Evolutionary conservation across 1,284 basidiomycete genomes (phyloP).

Genomic region (Sphaerobolus stellatus): DNA sequence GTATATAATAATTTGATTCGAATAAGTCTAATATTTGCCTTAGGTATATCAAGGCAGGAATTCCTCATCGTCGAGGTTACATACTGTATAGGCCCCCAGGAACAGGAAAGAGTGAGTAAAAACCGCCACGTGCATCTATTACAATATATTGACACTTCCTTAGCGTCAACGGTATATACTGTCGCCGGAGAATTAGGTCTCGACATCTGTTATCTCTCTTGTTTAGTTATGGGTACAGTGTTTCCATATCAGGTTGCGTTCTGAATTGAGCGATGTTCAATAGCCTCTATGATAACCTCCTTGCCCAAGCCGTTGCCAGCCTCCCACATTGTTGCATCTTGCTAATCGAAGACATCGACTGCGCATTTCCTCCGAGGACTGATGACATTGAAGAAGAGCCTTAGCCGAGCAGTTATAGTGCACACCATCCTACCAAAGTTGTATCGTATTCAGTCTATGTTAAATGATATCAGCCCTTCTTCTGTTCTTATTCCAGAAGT

Average conservation of each 20-base stretch:
- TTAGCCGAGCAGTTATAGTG: no score
- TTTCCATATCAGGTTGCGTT: no score
- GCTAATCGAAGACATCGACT: conserved; percentile 57
- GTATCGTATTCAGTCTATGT: no score
- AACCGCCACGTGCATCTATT: neutral
- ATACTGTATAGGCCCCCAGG: conserved; percentile 55
- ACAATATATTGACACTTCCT: conserved; percentile 9
- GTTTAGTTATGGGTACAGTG: conserved; percentile 48
- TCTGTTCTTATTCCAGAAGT: no score
- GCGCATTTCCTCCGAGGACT: conserved; percentile 49
- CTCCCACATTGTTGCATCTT: conserved; percentile 52
- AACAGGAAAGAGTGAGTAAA: conserved; percentile 40
- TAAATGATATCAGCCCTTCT: no score
- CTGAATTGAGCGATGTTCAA: no score
- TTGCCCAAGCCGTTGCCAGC: conserved; percentile 43
- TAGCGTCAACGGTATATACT: conserved; percentile 58
- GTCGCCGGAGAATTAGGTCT: conserved; percentile 58
- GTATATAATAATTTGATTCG: neutral
- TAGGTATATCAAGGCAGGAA: conserved; percentile 47
- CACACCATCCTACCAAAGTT: no score
- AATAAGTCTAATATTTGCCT: no score
- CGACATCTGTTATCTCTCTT: conserved; percentile 57
- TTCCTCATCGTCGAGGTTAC: conserved; percentile 56
- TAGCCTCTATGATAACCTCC: conserved; percentile 49
- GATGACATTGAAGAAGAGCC: no score